Conservation (phyloP, 441 rosid species). For the Brassica hybrid region DNA sequence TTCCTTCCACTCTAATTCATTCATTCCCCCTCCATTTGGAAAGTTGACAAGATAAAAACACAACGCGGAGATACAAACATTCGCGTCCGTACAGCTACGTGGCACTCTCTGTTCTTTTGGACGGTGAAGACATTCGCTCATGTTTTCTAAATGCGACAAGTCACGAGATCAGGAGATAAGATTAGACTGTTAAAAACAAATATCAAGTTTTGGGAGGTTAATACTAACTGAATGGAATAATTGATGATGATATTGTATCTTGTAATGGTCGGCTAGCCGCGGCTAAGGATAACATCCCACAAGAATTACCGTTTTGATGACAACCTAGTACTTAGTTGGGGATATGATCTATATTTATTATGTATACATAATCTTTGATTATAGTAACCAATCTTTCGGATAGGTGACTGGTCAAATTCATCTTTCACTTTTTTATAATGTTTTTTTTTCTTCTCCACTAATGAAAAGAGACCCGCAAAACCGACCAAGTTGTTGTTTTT, state of each 20-base stretch:
- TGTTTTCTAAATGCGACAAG: slow-evolving; percentile 18
- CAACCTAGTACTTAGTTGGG: slow-evolving; percentile 23
- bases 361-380: not conserved
- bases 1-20: slow-evolving; percentile 35
- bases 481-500: slow-evolving; percentile 13
- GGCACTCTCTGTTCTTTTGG: slow-evolving; percentile 40
- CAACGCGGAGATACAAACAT: slow-evolving; percentile 30
- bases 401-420: slow-evolving; percentile 41
- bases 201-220: not conserved
- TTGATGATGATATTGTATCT: slow-evolving; percentile 5
- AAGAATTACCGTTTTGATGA: slow-evolving; percentile 25
- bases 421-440: slow-evolving; percentile 33
- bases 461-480: not conserved
- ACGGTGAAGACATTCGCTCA: slow-evolving; percentile 35
- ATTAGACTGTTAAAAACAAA: slow-evolving; percentile 10
- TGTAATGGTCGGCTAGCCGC: slow-evolving; percentile 42
- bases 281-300: slow-evolving; percentile 38
- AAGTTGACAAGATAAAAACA: slow-evolving; percentile 16
- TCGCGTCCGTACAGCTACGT: slow-evolving; percentile 40
- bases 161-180: slow-evolving; percentile 21
- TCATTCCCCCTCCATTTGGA: slow-evolving; percentile 12
- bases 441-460: slow-evolving; percentile 1
- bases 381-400: slow-evolving; percentile 17
- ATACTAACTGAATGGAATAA: slow-evolving; percentile 12
- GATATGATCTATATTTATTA: slow-evolving; percentile 4